Evolutionary conservation across 352 stramenopile species (phyloP).

Genomic region (Phytophthora pinifolia): DNA sequence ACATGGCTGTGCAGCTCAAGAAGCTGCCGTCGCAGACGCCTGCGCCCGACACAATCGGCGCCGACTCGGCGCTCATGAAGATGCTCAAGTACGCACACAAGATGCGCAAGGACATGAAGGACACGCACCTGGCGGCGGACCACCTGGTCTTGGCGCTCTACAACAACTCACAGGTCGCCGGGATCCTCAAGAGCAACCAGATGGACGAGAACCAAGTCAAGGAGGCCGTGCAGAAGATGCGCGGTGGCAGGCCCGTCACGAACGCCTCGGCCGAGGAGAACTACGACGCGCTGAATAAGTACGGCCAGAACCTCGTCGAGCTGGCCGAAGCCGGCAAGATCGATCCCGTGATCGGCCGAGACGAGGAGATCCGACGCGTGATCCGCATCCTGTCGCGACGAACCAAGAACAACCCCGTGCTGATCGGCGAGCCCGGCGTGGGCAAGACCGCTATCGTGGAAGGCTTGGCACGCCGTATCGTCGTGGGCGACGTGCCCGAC

Average conservation of each 20-base stretch:
- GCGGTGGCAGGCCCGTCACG: conserved; percentile 68
- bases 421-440: conserved; percentile 96
- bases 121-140: conserved; percentile 77
- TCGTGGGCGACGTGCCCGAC: conserved; percentile 95
- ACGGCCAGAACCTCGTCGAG: conserved; percentile 94
- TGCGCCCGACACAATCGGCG: conserved; percentile 55
- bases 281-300: conserved; percentile 95
- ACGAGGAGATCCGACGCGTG: conserved; percentile 95
- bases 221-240: conserved; percentile 54
- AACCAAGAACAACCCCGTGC: conserved; percentile 98
- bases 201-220: conserved; percentile 73
- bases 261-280: conserved; percentile 86
- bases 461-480: conserved; percentile 96
- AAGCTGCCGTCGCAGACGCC: conserved; percentile 74
- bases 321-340: conserved; percentile 94
- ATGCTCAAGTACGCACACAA: conserved; percentile 84
- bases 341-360: conserved; percentile 97
- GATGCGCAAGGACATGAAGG: conserved; percentile 78
- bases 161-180: conserved; percentile 49
- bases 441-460: conserved; percentile 97
- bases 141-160: conserved; percentile 77
- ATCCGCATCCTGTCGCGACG: conserved; percentile 96
- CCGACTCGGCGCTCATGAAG: conserved; percentile 71
- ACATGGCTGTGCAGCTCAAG: conserved; percentile 56
- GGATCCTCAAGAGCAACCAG: conserved; percentile 65